Conservation (phyloP, 164 flowering plant species). For the Aristolochia fimbriata region DNA sequence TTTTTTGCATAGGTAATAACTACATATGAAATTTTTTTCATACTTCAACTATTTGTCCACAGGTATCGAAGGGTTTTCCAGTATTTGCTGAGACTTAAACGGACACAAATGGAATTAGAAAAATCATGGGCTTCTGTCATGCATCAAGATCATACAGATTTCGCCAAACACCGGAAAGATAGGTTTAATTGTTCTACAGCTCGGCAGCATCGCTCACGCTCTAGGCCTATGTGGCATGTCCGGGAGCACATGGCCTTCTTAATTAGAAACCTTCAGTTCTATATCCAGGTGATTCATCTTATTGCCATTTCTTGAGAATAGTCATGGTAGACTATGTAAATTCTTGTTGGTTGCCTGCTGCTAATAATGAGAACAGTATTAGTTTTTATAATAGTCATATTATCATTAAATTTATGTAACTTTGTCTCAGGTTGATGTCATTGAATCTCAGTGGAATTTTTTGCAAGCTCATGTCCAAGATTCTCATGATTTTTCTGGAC, state of each 20-base stretch:
- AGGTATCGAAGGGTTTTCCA: conserved; percentile 84
- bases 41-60: neutral
- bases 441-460: conserved; percentile 95
- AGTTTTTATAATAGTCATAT: too few relatives aligned
- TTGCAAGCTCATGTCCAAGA: conserved; percentile 79
- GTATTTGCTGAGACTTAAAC: conserved; percentile 76
- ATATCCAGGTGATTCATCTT: conserved; percentile 60
- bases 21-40: neutral
- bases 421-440: conserved; percentile 81
- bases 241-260: conserved; percentile 98
- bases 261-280: conserved; percentile 91
- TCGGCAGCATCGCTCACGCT: conserved; percentile 62
- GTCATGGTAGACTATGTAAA: too few relatives aligned
- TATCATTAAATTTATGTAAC: too few relatives aligned
- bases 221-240: conserved; percentile 87
- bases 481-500: conserved; percentile 90
- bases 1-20: neutral
- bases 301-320: neutral
- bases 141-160: conserved; percentile 93
- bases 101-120: conserved; percentile 98
- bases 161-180: conserved; percentile 55
- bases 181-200: conserved; percentile 32
- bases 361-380: too few relatives aligned
- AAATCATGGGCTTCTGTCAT: conserved; percentile 96
- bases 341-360: too few relatives aligned